Conservation (phyloP, 345 rosid genomes). For the Raphanus raphanistrum region DNA sequence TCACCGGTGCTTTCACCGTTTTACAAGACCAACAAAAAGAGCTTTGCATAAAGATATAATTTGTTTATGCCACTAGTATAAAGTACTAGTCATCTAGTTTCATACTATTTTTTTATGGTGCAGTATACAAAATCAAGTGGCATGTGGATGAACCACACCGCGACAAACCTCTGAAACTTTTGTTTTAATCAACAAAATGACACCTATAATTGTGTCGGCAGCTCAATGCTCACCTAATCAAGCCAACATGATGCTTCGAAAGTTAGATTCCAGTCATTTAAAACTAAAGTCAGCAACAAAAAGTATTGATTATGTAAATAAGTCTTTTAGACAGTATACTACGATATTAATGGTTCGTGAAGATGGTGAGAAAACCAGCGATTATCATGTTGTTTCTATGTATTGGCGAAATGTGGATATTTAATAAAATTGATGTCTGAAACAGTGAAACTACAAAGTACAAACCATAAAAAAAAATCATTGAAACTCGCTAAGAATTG, state of each 20-base stretch:
- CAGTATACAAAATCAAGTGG: neutral
- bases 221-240: neutral
- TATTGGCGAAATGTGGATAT: neutral
- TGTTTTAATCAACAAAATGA: neutral
- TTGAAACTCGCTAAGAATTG: neutral
- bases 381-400: neutral
- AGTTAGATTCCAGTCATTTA: neutral
- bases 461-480: neutral
- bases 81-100: neutral
- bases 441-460: neutral
- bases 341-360: neutral
- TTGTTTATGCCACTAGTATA: neutral
- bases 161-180: neutral
- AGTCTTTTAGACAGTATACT: neutral
- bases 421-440: neutral
- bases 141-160: slow-evolving; percentile 2
- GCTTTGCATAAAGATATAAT: neutral
- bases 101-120: neutral
- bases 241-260: neutral
- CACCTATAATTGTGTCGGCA: neutral
- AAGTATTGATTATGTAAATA: neutral
- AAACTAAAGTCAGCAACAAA: neutral
- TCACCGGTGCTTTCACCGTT: neutral
- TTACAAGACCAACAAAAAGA: neutral
- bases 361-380: neutral